phyloP scores from a whole-genome alignment of 768 basidiomycete species.

The Boletus barrowsii region DNA sequence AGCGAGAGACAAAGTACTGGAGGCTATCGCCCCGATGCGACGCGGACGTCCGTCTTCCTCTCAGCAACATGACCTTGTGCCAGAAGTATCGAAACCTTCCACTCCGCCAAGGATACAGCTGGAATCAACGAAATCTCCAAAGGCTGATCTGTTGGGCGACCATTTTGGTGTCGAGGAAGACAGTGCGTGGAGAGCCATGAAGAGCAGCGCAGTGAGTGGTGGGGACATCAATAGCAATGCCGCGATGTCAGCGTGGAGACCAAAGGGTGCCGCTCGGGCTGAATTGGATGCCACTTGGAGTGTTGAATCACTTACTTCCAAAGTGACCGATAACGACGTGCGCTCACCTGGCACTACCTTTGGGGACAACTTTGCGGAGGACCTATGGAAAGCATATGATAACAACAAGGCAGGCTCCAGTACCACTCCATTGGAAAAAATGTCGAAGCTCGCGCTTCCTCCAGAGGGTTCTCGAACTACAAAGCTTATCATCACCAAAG shows the following conservation, averaged over 20 bases:
- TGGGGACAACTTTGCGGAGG: constrained; percentile 64
- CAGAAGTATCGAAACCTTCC: constrained; percentile 29
- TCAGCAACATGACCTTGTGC: constrained; percentile 35
- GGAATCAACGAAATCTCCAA: constrained; percentile 15
- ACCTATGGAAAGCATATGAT: constrained; percentile 53
- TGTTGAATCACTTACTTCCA: constrained; percentile 27
- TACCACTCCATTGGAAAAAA: constrained; percentile 15
- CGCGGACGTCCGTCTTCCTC: constrained; percentile 56
- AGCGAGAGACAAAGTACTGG: constrained; percentile 73
- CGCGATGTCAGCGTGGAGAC: constrained; percentile 27
- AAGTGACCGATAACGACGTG: constrained; percentile 21
- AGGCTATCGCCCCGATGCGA: constrained; percentile 78
- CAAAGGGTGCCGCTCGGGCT: constrained; percentile 18
- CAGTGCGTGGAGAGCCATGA: constrained; percentile 45
- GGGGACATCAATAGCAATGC: constrained; percentile 19
- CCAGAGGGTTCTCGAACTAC: constrained; percentile 31
- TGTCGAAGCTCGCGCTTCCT: constrained; percentile 25
- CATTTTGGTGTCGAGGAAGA: constrained; percentile 43
- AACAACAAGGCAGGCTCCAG: constrained; percentile 12
- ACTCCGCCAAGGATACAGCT: constrained; percentile 17
- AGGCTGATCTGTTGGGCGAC: constrained; percentile 35
- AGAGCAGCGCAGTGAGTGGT: constrained; percentile 17
- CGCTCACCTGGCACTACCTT: constrained; percentile 40
- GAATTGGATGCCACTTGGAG: constrained; percentile 41
- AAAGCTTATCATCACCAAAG: constrained; percentile 33